These are phyloP conservation scores for Coemansia sp. DNA, from an alignment of 192 early-diverging fungal genomes.

Conservation along the genomic window DNA sequence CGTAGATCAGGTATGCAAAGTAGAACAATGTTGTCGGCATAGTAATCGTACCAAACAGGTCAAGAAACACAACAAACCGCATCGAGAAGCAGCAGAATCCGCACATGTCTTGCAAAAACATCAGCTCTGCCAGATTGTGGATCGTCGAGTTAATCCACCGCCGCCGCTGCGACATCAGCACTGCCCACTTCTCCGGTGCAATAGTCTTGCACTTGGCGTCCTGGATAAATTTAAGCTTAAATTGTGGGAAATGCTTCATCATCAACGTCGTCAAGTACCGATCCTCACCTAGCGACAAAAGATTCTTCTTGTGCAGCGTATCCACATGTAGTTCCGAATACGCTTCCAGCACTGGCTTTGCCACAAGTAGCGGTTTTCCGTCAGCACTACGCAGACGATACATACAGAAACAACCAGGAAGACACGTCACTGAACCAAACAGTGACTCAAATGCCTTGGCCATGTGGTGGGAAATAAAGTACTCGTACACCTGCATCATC, in stretches of 20 bases:
- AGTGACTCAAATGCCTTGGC: constrained; percentile 76
- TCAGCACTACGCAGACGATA: constrained; percentile 68
- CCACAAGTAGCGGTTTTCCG: constrained; percentile 75
- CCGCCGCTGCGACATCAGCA: constrained; percentile 92
- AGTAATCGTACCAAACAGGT: constrained; percentile 82
- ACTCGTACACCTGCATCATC: constrained; percentile 98
- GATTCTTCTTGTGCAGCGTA: constrained; percentile 97
- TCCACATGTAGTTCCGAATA: constrained; percentile 92
- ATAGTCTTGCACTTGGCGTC: constrained; percentile 89
- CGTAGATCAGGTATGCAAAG: constrained; percentile 74
- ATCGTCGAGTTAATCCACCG: constrained; percentile 99
- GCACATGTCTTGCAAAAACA: constrained; percentile 81
- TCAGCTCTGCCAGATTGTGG: constrained; percentile 93
- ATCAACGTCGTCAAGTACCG: constrained; percentile 95
- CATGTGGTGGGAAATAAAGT: constrained; percentile 91
- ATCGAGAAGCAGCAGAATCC: constrained; percentile 98
- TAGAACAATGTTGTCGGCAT: constrained; percentile 83
- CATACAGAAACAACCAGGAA: constrained; percentile 91
- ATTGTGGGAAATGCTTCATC: constrained; percentile 96
- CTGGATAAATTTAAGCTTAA: constrained; percentile 88
- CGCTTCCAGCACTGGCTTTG: constrained; percentile 75
- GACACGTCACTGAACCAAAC: constrained; percentile 59
- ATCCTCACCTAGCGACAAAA: constrained; percentile 95
- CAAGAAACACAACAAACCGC: constrained; percentile 94
- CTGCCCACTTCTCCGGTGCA: constrained; percentile 85